Base-by-base conservation (phyloP, 1,284 basidiomycete genomes). In the Flammula alnicola region DNA sequence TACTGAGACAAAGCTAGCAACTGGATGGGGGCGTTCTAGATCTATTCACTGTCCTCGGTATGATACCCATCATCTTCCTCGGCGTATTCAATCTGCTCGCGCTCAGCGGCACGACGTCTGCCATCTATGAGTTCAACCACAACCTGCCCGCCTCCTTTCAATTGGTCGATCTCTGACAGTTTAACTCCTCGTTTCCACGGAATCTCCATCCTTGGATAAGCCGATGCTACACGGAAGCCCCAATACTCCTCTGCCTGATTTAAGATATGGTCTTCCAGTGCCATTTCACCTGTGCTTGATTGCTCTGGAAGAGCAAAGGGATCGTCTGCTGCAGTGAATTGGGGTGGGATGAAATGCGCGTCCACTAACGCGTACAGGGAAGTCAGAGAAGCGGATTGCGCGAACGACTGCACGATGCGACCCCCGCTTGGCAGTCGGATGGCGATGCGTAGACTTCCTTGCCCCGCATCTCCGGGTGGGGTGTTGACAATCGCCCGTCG, bases 331-430 rank as follows among this genome's bases (percentile, higher is more conserved):
- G 69, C 58, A 5, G 63, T 46, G 44, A 71, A 55, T 4, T 59
- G 44, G 2, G 60, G 23, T 7, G 66, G 66, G 20, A 81, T 71
- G 20, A 58, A 49, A 22, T 51, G 52, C 16, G 51, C 41, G 52
- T 90, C 91, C 44, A 87, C 84, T 55, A 81, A 85, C 1, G 83
- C 80, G 61, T 89, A 93, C 1, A 93, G 72, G 12, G 76, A 70
- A 3, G 83, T 84, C 19, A 92, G 63, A 3, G 76, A 73, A 7
- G 81, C 77, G 2, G 56, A 61, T n/a, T 70, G 65, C 2, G 70
- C 60, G 58, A 93, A 91, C 37, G 71, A 72, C 33, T 81, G 74
- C 23, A 91, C 75, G 4, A 81, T 68, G 9, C 88, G 74, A 25
- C 70, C 68, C 3, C 88, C 89, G 51, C 79, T 77, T 0, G 88